Evolutionary conservation across 257 asterid species (phyloP).

Genomic region (Nemophila menziesii): DNA sequence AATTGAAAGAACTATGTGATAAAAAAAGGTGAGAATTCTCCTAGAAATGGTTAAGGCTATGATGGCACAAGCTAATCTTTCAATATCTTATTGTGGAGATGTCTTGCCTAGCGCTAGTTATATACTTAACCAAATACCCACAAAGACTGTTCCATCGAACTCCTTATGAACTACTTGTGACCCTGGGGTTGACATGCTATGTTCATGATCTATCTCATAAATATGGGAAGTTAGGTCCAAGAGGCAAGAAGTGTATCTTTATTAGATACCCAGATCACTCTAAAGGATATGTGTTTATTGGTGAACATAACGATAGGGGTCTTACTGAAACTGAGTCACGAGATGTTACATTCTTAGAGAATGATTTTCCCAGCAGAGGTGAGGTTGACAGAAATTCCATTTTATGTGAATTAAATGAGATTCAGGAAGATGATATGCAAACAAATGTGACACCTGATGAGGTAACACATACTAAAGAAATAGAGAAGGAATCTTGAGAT

Average conservation of each 20-base stretch:
- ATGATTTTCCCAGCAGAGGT: not conserved
- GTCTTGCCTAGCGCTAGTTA: not conserved
- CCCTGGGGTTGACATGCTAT: not conserved
- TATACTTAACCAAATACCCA: not conserved
- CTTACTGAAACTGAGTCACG: conserved; percentile 1
- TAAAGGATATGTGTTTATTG: not conserved
- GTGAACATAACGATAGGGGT: not conserved
- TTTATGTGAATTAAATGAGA: not conserved
- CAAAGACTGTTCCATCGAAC: not conserved
- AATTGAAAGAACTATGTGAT: not conserved
- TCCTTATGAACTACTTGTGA: not conserved
- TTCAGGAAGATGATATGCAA: too few relatives aligned
- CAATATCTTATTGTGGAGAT: not conserved
- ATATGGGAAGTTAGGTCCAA: not conserved
- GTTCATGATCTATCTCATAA: not conserved
- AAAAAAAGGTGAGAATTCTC: conserved; percentile 1
- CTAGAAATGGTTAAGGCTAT: not conserved
- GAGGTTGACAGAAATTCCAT: not conserved
- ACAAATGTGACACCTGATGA: too few relatives aligned
- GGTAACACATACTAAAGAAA: too few relatives aligned
- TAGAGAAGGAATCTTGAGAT: too few relatives aligned
- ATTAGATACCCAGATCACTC: not conserved
- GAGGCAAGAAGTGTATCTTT: not conserved
- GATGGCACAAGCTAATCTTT: not conserved
- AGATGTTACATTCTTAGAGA: not conserved